Evolutionary conservation across 768 basidiomycete species (phyloP), one percentile per base, ranked within the genome.

Genomic region (Podaxis sp.): DNA sequence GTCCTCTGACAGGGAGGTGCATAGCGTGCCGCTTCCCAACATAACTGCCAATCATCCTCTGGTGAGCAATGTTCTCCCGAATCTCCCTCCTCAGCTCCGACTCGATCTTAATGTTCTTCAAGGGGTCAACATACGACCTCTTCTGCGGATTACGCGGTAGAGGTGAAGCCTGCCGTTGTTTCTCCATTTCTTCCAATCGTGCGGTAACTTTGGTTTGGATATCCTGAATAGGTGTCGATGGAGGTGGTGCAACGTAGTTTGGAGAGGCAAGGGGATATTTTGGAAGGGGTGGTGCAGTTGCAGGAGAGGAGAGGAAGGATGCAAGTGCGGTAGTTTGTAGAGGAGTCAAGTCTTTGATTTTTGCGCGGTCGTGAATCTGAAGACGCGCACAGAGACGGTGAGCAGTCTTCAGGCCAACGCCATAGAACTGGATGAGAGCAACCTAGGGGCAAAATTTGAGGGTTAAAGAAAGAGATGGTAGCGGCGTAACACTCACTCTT

Each of bases 31-130:
- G 80, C 79, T 87, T 86, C 55, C 97, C 97, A 55, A 93, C 86
- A 74, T 96, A 96, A 67, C 90, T 94, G 53, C 96, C 96, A 74
- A 98, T 94, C 83, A 90, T 90, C 64, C 93, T 81, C 75, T 95
- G 87, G 76, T 97, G 95, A 4, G 85, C 87, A 73, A 99, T 96
- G 73, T 98, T 95, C 73, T 93, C 93, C 76, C 87, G 85, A 69
- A 96, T 81, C 72, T 88, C 83, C 68, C 90, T 84, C 73, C 82
- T 85, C 70, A 96, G 76, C 74, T 98, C 97, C 19, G 89, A 85
- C 78, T 98, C 96, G 64, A 97, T 89, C 78, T 86, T 89, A 66
- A 98, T 73, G 51, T 83, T 81, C 69, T 85, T 84, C 67, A 98
- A 77, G 0, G 84, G 81, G 73, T 97, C 95, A 19, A 68, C 59